Percentiles rank a stretch among this genome's conserved stretches.
Evolutionary conservation across 306 rosid genomes (phyloP).

Genomic region (Fragaria nilgerrensis): DNA sequence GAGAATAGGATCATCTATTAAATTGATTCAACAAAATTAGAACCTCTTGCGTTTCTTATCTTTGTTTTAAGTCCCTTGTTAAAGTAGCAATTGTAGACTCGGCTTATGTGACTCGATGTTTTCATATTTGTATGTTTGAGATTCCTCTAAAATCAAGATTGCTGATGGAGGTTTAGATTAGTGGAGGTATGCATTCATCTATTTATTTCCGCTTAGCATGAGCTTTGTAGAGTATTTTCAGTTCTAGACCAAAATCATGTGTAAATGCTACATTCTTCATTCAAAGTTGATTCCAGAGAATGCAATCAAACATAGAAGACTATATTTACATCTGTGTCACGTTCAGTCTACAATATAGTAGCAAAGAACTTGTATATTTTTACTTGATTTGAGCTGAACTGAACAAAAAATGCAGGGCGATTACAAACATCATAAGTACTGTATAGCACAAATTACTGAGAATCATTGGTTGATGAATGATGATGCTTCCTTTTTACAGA

Average conservation of each 20-base stretch:
- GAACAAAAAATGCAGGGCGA: too few relatives aligned
- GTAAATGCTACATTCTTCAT: neutral
- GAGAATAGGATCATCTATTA: conserved; percentile 16
- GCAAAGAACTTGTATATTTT: too few relatives aligned
- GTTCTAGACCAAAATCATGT: neutral
- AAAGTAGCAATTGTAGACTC: neutral
- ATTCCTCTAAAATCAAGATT: neutral
- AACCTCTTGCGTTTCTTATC: conserved; percentile 28
- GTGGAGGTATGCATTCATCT: neutral
- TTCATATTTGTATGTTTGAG: neutral
- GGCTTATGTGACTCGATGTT: neutral
- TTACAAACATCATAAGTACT: too few relatives aligned
- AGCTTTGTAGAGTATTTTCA: neutral
- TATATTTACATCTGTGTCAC: too few relatives aligned
- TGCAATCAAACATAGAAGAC: too few relatives aligned
- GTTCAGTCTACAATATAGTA: too few relatives aligned
- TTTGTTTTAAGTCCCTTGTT: neutral
- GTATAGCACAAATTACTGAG: too few relatives aligned
- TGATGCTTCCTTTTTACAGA: too few relatives aligned
- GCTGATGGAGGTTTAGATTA: neutral
- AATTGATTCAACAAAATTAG: conserved; percentile 25
- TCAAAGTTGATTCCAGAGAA: too few relatives aligned
- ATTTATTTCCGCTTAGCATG: neutral
- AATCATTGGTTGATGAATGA: too few relatives aligned
- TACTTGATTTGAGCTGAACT: too few relatives aligned